Base-by-base conservation (phyloP, 2,329 filamentous ascomycete genomes). In the Tolypocladium ovalisporum region DNA sequence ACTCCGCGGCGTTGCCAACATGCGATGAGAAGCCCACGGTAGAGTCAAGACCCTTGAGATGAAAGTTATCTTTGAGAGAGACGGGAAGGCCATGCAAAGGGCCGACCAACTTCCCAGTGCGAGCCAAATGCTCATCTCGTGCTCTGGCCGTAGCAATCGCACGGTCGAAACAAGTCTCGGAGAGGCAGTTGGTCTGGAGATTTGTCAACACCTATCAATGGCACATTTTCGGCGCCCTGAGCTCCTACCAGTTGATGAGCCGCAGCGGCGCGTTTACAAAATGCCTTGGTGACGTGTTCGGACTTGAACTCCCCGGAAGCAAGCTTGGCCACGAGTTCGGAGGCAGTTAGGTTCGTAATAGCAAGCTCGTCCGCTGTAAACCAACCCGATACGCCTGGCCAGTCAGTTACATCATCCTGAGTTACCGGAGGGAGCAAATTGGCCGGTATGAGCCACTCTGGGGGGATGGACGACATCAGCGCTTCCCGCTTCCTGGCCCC, bases 41-140 rank as follows among this genome's bases (percentile, higher is more conserved):
- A 27, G 81, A 75, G 60, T 86, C 83, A 15, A 83, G 75, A 7
- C 83, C 83, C 2, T 69, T 67, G 17, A 88, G 71, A 58, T 88
- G 79, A 74, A 89, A 86, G 65, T 86, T 84, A 70, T 90, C 87
- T 65, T 90, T 90, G 52, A 90, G 76, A 0, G 84, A 84, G 35
- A 86, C 70, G 3, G 84, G 84, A 1, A 87, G 73, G 58, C 67
- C 87, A 67, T 90, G 87, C 1, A 90, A 75, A 2, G 86, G 85
- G 0, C 87, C 87, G 0, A 75, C 27, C 0, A 74, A 69, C 40
- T 79, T 70, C 12, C 79, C 76, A 1, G 76, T 78, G 36, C 63
- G 63, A n/a, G 70, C 68, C 1, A 82, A 62, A 58, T 82, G 69
- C n/a, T 72, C 71, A 63, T 87, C 84, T 1, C 79, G 70, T 3